Evolutionary conservation across 2,329 filamentous ascomycete genomes (phyloP).

Genomic region (Colletotrichum sp.): DNA sequence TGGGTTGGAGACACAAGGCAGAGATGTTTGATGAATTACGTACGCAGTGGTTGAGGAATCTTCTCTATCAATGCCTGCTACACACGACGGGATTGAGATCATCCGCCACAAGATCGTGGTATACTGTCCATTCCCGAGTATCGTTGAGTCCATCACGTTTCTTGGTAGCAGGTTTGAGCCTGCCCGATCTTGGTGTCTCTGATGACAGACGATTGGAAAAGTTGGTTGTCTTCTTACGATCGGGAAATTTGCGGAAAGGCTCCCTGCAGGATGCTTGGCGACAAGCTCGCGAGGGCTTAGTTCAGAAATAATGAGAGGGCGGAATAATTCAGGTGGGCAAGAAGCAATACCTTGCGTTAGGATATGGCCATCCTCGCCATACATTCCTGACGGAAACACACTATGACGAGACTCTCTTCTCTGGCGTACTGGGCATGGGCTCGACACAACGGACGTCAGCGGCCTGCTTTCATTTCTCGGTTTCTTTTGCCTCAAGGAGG

Average conservation of each 20-base stretch:
- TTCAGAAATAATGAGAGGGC: not conserved
- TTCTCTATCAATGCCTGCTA: not conserved
- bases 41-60: not conserved
- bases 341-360: not conserved
- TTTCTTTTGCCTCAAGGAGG: not conserved
- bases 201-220: conserved; percentile 16
- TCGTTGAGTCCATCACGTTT: conserved; percentile 1
- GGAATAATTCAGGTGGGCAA: not conserved
- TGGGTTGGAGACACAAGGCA: not conserved
- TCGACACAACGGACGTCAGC: not conserved
- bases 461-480: not conserved
- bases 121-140: not conserved
- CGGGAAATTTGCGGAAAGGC: not conserved
- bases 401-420: conserved; percentile 6
- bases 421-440: conserved; percentile 4
- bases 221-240: conserved; percentile 9
- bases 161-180: not conserved
- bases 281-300: not conserved
- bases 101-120: not conserved
- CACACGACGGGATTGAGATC: not conserved
- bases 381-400: not conserved
- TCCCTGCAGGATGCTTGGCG: not conserved
- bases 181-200: not conserved
- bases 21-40: conserved; percentile 9
- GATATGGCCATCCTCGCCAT: not conserved